phyloP scores from a whole-genome alignment of 257 asterid genomes.

The Scutellaria baicalensis region DNA sequence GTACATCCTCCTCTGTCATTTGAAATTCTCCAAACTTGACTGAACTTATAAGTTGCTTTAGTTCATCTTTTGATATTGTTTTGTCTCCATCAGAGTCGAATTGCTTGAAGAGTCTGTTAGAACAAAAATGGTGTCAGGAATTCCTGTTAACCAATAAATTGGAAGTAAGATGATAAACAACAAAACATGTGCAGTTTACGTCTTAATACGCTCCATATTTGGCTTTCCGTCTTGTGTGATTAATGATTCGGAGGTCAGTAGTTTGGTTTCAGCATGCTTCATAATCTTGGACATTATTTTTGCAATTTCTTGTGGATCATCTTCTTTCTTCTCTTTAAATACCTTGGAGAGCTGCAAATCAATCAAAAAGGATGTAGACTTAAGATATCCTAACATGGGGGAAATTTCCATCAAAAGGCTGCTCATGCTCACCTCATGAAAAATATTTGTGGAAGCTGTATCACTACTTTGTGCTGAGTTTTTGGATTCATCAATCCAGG shows the following conservation, averaged over 20 bases:
- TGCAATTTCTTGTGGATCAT: constrained; percentile 26
- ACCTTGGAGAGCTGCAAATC: constrained; percentile 23
- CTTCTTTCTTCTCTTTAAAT: constrained; percentile 27
- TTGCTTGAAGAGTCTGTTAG: constrained; percentile 38
- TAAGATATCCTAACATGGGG: neutral
- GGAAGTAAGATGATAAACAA: neutral
- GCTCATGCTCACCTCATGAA: constrained; percentile 33
- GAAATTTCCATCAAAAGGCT: neutral
- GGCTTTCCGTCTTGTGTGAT: constrained; percentile 45
- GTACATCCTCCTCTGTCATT: constrained; percentile 22
- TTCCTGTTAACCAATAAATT: neutral
- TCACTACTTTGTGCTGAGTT: constrained; percentile 2
- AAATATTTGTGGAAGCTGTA: constrained; percentile 7
- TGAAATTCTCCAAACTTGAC: constrained; percentile 35
- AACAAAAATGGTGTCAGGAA: neutral
- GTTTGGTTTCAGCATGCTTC: constrained; percentile 35
- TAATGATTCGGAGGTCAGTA: constrained; percentile 32
- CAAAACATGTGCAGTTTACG: constrained; percentile 6
- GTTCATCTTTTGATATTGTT: constrained; percentile 27
- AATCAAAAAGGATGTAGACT: neutral
- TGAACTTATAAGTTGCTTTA: constrained; percentile 24
- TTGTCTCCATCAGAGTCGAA: constrained; percentile 22
- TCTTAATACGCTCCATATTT: constrained; percentile 30
- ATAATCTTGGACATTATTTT: constrained; percentile 37
- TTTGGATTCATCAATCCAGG: constrained; percentile 36